Base-by-base conservation (phyloP, 2,329 filamentous ascomycete genomes). In the Fusarium duplospermum region DNA sequence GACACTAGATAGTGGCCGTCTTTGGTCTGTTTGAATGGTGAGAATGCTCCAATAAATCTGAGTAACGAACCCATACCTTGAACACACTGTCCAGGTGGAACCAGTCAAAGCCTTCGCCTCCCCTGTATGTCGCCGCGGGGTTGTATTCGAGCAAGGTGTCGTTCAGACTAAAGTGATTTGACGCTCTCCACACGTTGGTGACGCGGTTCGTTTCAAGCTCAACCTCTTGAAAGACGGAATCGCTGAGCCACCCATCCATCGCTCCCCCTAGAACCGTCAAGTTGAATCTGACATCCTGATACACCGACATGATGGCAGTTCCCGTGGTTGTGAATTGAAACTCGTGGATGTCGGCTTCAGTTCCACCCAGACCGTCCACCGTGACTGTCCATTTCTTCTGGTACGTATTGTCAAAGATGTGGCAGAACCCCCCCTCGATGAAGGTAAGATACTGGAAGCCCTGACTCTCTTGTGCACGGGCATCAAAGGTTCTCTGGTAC, bases 1-100 rank as follows among this genome's bases (percentile, higher is more conserved):
- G 81, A 82, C 27, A 83, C 67, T 45, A 84, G 69, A 64, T 83
- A 84, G 67, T 82, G 79, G 2, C 77, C 77, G 16, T 81, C 72
- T 9, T 62, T 72, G 8, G 77, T 78, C 74, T 80, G 22, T 18
- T 22, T 24, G n/a, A 18, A 31, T 59, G n/a, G 63, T 69, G 24
- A 54, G 52, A 6, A 35, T 52, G 33, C 2, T 35, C 13, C 6
- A 2, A 7, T 27, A 6, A 40, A 16, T 3, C 14, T 1, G 13
- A 62, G 31, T 31, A 45, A n/a, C 4, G 7, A n/a, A 16, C 2
- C 31, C 47, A 24, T 64, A 67, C 75, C 73, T 77, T 80, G 59
- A 71, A 78, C 18, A 80, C 74, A 14, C 78, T 80, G 69, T 77
- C 69, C 58, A 79, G 73, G 58, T 79, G 77, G 52, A 79, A 79